Base-by-base conservation (phyloP, 2,329 filamentous ascomycete genomes). In the Bertia moriformis region DNA sequence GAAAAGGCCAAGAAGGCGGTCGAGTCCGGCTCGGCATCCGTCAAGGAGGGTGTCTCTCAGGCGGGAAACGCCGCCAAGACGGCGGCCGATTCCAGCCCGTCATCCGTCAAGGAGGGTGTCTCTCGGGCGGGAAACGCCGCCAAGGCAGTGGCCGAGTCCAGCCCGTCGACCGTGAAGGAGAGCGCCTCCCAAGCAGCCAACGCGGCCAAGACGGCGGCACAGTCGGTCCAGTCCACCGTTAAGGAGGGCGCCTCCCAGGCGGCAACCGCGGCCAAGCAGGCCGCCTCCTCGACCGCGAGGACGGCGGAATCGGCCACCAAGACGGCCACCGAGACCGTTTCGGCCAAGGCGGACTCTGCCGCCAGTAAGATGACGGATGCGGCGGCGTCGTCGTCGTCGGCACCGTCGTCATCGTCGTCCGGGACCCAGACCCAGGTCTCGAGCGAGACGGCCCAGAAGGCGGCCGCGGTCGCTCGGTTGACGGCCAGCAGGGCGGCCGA, bases 401-500 rank as follows among this genome's bases (percentile, higher is more conserved):
- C 61, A 33, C 52, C 60, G 19, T n/a, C n/a, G n/a, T n/a, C n/a
- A 47, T 46, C 24, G 40, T 42, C 32, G 45, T 44, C 33, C 38
- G 42, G 20, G 36, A 45, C 18, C 43, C 42, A 19, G 43, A 38
- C 32, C 19, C 4, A 22, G 18, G 15, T 41, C 14, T 14, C 32
- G 14, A 20, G 17, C 4, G 32, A 44, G 20, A 27, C 19, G 38
- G 39, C 19, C 24, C n/a, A n/a, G n/a, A n/a, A n/a, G n/a, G 32
- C 19, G 15, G 22, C 17, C 22, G 7, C 7, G n/a, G n/a, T 10
- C 7, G 62, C 64, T 35, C 56, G 63, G 46, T 60, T 70, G 44
- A 61, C 62, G 51, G 53, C 64, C 38, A 54, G 67, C 51, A 86
- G 86, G 71, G 87, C 86, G 42, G 72, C 78, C 47, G 71, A 93